These are phyloP conservation scores for Lichenothelia convexa DNA, from an alignment of 495 filamentous ascomycete genomes.

Conservation along the genomic window DNA sequence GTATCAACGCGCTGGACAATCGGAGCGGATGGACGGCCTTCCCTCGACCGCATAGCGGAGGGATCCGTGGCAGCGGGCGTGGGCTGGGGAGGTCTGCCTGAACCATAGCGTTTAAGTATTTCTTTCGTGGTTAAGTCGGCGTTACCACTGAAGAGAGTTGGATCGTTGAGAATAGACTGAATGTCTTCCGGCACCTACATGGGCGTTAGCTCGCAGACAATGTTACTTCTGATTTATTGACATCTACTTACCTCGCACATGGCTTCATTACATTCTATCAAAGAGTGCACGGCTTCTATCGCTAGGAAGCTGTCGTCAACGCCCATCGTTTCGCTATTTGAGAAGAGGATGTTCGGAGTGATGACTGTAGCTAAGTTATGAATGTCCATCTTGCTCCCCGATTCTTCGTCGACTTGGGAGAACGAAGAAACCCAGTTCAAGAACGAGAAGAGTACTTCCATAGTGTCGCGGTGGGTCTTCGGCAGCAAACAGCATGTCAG, in stretches of 20 bases:
- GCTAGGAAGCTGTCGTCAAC: constrained; percentile 72
- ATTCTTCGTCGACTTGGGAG: constrained; percentile 83
- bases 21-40: constrained; percentile 1
- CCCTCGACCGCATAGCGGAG: background rate
- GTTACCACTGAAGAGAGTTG: constrained; percentile 56
- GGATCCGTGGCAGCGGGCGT: background rate
- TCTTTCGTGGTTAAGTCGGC: constrained; percentile 91
- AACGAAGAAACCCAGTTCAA: constrained; percentile 97
- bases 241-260: constrained; percentile 75
- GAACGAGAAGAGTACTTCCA: constrained; percentile 91
- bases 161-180: constrained; percentile 66
- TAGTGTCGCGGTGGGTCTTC: constrained; percentile 77
- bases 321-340: constrained; percentile 36
- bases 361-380: constrained; percentile 98
- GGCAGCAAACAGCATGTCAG: constrained; percentile 85
- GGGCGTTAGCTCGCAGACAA: background rate
- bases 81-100: background rate
- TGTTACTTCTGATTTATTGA: background rate
- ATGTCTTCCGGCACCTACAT: constrained; percentile 84
- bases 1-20: constrained; percentile 8
- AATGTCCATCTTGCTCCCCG: constrained; percentile 96
- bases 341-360: constrained; percentile 82
- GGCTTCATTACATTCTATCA: constrained; percentile 84
- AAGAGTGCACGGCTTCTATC: constrained; percentile 73
- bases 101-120: constrained; percentile 39